These are phyloP conservation scores for Nakaseomyces sp. DNA, from an alignment of 1,139 yeast genomes.

Conservation along the genomic window DNA sequence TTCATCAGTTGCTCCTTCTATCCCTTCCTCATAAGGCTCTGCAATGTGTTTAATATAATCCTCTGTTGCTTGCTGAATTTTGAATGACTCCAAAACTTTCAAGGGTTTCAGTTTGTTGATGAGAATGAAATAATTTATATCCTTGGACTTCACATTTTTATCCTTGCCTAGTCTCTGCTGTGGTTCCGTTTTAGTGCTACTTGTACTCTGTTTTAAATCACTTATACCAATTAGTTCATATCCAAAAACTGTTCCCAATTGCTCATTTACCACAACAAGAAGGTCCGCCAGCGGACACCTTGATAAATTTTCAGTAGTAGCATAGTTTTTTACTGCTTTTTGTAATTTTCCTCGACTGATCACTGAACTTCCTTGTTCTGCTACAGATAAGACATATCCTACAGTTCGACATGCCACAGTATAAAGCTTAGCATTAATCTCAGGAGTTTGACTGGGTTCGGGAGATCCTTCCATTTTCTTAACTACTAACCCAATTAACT, in stretches of 20 bases:
- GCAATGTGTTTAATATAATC: neutral
- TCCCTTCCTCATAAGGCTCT: neutral
- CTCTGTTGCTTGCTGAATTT: neutral
- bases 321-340: neutral
- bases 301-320: neutral
- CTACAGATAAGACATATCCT: conserved; percentile 6
- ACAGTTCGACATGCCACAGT: conserved; percentile 10
- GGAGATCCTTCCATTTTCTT: neutral
- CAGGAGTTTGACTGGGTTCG: conserved; percentile 13
- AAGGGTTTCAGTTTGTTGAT: neutral
- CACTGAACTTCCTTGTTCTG: conserved; percentile 3
- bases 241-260: neutral
- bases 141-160: neutral
- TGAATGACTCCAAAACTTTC: neutral
- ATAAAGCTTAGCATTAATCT: conserved; percentile 19
- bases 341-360: conserved; percentile 4
- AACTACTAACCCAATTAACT: neutral
- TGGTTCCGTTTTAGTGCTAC: neutral
- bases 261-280: neutral
- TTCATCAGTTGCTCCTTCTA: neutral
- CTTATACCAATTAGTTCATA: conserved; percentile 1
- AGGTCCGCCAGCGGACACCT: conserved; percentile 5
- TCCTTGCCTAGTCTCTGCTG: neutral
- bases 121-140: neutral
- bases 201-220: neutral